Conservation (phyloP, 2,329 filamentous ascomycete species). For the Lachnum nothofagi region DNA sequence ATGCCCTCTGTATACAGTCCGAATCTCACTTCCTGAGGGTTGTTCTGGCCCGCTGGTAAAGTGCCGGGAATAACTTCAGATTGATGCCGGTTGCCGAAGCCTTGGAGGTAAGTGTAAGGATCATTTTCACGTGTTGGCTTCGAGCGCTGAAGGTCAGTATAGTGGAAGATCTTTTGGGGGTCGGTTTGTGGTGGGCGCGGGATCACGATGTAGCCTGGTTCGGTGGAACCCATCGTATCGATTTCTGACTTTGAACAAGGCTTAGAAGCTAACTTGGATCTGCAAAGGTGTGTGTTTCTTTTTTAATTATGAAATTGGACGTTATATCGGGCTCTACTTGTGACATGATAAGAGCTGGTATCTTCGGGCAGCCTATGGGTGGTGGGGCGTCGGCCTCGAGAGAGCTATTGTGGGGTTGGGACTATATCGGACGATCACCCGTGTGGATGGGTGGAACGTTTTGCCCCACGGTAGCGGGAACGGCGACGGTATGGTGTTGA, state of each 20-base stretch:
- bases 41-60: slow-evolving; percentile 39
- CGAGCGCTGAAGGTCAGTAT: slow-evolving; percentile 55
- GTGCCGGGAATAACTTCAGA: slow-evolving; percentile 41
- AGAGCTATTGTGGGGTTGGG: slow-evolving; percentile 1
- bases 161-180: slow-evolving; percentile 48
- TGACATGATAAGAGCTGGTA: background rate
- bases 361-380: slow-evolving; percentile 1
- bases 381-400: background rate
- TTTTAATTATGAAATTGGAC: background rate
- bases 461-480: slow-evolving; percentile 1
- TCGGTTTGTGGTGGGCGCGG: slow-evolving; percentile 28
- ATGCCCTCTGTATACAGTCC: slow-evolving; percentile 43
- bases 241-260: background rate
- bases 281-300: background rate
- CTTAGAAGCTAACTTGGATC: background rate
- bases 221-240: slow-evolving; percentile 1
- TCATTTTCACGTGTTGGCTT: slow-evolving; percentile 49
- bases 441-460: background rate
- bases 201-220: slow-evolving; percentile 8
- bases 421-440: background rate
- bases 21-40: slow-evolving; percentile 38
- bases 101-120: slow-evolving; percentile 51
- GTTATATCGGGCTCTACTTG: background rate
- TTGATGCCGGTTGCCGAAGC: slow-evolving; percentile 47
- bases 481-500: background rate